Evolutionary conservation across 2,329 filamentous ascomycete genomes (phyloP).

Genomic region (Colletotrichum tanaceti): DNA sequence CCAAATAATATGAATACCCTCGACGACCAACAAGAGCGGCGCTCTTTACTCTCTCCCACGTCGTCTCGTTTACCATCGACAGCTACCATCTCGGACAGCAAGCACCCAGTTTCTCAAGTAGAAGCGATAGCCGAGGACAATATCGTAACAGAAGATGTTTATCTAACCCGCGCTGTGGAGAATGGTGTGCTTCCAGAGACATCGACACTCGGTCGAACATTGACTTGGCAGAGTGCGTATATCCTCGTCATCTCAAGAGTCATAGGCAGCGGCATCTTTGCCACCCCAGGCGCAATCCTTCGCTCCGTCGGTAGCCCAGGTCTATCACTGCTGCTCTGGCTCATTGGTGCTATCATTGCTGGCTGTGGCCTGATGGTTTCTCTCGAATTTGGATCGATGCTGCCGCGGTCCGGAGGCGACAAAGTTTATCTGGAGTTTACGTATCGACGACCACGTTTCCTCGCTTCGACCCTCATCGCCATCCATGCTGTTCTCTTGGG

Average conservation of each 20-base stretch:
- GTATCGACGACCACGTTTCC: slow-evolving; percentile 70
- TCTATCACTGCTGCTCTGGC: slow-evolving; percentile 71
- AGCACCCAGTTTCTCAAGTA: neutral
- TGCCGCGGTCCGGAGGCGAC: slow-evolving; percentile 74
- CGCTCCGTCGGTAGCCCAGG: slow-evolving; percentile 74
- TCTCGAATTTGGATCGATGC: slow-evolving; percentile 77
- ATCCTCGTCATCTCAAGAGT: slow-evolving; percentile 76
- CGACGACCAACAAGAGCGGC: slow-evolving; percentile 13
- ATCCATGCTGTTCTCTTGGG: slow-evolving; percentile 72
- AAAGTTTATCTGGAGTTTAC: slow-evolving; percentile 80
- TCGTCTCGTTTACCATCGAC: neutral
- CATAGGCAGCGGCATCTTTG: slow-evolving; percentile 78
- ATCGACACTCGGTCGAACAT: slow-evolving; percentile 66
- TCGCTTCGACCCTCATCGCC: slow-evolving; percentile 73
- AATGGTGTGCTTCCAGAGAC: slow-evolving; percentile 71
- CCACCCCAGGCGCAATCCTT: slow-evolving; percentile 75
- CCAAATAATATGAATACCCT: neutral
- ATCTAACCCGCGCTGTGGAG: slow-evolving; percentile 55
- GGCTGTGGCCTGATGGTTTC: slow-evolving; percentile 71
- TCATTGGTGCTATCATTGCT: slow-evolving; percentile 70
- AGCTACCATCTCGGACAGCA: neutral
- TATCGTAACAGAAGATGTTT: neutral
- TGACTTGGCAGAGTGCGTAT: slow-evolving; percentile 73
- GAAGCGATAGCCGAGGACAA: neutral
- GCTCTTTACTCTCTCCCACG: slow-evolving; percentile 14